Evolutionary conservation across 257 asterid species (phyloP), one percentile per base, ranked within the genome.

Genomic region (Galeopsis tetrahit): DNA sequence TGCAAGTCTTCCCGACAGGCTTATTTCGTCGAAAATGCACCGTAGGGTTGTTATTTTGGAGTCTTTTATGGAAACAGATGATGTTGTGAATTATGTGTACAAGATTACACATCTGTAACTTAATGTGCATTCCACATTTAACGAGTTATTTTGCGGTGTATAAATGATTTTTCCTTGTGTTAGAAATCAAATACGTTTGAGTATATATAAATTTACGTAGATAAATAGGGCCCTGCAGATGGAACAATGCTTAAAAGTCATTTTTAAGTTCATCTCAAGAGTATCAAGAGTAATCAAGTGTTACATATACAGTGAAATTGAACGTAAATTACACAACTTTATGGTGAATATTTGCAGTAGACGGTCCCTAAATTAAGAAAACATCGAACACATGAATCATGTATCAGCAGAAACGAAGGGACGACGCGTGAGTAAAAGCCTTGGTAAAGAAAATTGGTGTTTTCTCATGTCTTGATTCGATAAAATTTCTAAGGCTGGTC

Each of bases 401-500:
- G 43, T 59, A 69, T 49, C 76, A 39, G 75, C 81, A 72, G 57
- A 76, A 68, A 46, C 38, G 17, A 63, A 49, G 64, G 49, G 5
- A 6, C 57, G 36, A 56, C 31, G 66, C 10, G 46, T 2, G 69
- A 70, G 59, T 11, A 68, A 63, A 59, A 39, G 58, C 28, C 70
- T 51, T 52, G 10, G 32, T 60, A 2, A 4, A 59, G 77, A 64
- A 57, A 68, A 60, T 46, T 34, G 59, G 70, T 52, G 42, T 35
- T 62, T 61, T 77, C 75, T 71, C 74, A 3, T 35, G 33, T 42
- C 66, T 48, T 55, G 68, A 43, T 68, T 51, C 5, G 5, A 58
- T 8, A 56, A 57, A 46, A n/a, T 59, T 76, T 75, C 84, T 84
- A 90, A 31, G 90, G 97, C 77, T 86, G 92, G 70, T 86, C 77